Percentiles rank a stretch among this genome's conserved stretches.
These are phyloP conservation scores for Plasmodium gallinaceum DNA, from an alignment of 169 alveolate species.

Conservation along the genomic window DNA sequence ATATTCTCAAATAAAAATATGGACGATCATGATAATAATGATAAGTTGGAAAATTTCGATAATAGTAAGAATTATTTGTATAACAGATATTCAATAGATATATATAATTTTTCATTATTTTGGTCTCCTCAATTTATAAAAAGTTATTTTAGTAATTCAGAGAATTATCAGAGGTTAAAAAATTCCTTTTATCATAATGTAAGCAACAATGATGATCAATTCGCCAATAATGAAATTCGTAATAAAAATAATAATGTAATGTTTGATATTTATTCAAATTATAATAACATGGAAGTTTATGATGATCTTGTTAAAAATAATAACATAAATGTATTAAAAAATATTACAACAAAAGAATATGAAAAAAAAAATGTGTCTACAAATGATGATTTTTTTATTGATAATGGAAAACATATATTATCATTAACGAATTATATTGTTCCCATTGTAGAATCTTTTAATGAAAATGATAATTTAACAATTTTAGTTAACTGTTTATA, in stretches of 20 bases:
- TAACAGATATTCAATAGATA: conserved; percentile 64
- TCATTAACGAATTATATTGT: conserved; percentile 69
- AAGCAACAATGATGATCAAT: too few species aligned
- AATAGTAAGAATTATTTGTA: conserved; percentile 23
- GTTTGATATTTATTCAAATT: background rate
- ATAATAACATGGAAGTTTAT: conserved; percentile 14
- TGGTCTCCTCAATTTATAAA: conserved; percentile 73
- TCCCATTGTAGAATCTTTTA: conserved; percentile 61
- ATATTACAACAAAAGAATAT: conserved; percentile 10
- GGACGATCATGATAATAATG: background rate
- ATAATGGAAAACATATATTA: conserved; percentile 35
- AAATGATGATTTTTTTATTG: conserved; percentile 25
- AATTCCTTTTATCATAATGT: conserved; percentile 4
- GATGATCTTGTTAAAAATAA: conserved; percentile 14
- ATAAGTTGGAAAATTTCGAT: background rate
- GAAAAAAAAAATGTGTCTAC: background rate
- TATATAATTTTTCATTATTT: conserved; percentile 49
- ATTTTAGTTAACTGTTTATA: conserved; percentile 58
- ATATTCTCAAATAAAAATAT: background rate
- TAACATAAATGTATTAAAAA: conserved; percentile 20
- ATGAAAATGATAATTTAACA: conserved; percentile 65
- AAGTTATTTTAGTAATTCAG: conserved; percentile 22
- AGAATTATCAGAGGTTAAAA: conserved; percentile 9
- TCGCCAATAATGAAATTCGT: background rate
- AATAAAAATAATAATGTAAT: background rate